These are phyloP conservation scores for Bruguiera gymnorhiza DNA, from an alignment of 345 rosid genomes.

Conservation along the genomic window DNA sequence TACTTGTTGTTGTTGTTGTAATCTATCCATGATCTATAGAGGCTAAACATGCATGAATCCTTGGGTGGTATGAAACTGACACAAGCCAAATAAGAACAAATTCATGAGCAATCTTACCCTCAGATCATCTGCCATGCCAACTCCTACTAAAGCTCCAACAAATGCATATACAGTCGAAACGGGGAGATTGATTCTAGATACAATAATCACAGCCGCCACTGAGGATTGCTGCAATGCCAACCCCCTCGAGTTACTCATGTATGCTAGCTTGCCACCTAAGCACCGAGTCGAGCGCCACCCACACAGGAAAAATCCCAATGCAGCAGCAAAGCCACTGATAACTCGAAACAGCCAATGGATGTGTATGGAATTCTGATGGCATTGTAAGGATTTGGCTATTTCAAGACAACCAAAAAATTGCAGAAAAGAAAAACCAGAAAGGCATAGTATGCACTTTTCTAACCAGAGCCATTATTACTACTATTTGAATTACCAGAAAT, in stretches of 20 bases:
- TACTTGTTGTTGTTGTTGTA: background rate
- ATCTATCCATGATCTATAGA: background rate
- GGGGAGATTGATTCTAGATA: constrained; percentile 19
- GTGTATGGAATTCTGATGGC: constrained; percentile 14
- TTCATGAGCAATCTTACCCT: constrained; percentile 8
- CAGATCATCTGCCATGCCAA: constrained; percentile 26
- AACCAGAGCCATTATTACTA: no score
- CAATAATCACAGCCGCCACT: constrained; percentile 30
- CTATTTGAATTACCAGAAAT: no score
- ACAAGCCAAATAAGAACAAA: background rate
- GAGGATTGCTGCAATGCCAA: constrained; percentile 26
- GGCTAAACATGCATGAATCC: background rate
- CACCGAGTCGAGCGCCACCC: constrained; percentile 31
- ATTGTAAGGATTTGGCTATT: background rate
- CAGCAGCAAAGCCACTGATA: constrained; percentile 26
- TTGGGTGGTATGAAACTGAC: no score
- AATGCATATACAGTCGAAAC: constrained; percentile 28
- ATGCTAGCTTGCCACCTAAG: constrained; percentile 33
- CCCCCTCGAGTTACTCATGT: constrained; percentile 34
- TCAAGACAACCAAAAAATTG: background rate
- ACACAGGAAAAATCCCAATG: constrained; percentile 26
- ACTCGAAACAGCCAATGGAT: constrained; percentile 29
- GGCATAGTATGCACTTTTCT: background rate
- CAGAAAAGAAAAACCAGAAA: background rate
- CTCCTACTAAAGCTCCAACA: constrained; percentile 28